Conservation (phyloP, 2,329 filamentous ascomycete species). For the Tolypocladium nubicola region DNA sequence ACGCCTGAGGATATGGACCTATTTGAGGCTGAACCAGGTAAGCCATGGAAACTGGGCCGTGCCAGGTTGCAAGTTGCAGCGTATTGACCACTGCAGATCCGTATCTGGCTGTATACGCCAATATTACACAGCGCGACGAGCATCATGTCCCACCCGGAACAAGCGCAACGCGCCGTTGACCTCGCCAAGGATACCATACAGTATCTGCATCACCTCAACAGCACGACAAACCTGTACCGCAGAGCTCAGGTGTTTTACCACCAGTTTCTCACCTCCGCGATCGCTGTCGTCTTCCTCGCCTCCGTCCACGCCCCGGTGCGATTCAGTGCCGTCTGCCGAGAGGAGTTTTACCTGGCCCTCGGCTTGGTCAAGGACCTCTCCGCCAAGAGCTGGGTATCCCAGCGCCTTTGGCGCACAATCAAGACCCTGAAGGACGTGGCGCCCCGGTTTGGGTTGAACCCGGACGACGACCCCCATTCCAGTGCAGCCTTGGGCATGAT, state of each 20-base stretch:
- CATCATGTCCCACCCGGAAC: slow-evolving; percentile 64
- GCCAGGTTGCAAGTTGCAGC: background rate
- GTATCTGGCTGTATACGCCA: slow-evolving; percentile 79
- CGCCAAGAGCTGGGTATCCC: slow-evolving; percentile 59
- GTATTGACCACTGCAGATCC: slow-evolving; percentile 38
- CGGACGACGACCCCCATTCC: slow-evolving; percentile 37
- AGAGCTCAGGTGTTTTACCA: slow-evolving; percentile 69
- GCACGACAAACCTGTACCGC: slow-evolving; percentile 60
- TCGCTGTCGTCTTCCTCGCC: slow-evolving; percentile 67
- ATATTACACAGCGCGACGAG: slow-evolving; percentile 75
- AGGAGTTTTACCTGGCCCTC: slow-evolving; percentile 71
- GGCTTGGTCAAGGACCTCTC: slow-evolving; percentile 65
- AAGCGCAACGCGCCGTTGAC: slow-evolving; percentile 65
- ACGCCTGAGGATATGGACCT: slow-evolving; percentile 72
- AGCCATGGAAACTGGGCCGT: slow-evolving; percentile 3
- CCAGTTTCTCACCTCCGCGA: slow-evolving; percentile 65
- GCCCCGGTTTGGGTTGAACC: slow-evolving; percentile 51
- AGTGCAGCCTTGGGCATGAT: slow-evolving; percentile 45
- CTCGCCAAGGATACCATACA: slow-evolving; percentile 69
- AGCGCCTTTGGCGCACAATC: slow-evolving; percentile 64
- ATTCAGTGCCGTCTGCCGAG: slow-evolving; percentile 57
- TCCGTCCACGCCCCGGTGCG: slow-evolving; percentile 64
- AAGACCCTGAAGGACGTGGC: slow-evolving; percentile 61
- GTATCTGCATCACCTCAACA: slow-evolving; percentile 60
- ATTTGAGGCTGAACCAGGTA: slow-evolving; percentile 73